These are phyloP conservation scores for Aspergillus felis DNA, from an alignment of 2,329 filamentous ascomycete genomes.

Conservation along the genomic window DNA sequence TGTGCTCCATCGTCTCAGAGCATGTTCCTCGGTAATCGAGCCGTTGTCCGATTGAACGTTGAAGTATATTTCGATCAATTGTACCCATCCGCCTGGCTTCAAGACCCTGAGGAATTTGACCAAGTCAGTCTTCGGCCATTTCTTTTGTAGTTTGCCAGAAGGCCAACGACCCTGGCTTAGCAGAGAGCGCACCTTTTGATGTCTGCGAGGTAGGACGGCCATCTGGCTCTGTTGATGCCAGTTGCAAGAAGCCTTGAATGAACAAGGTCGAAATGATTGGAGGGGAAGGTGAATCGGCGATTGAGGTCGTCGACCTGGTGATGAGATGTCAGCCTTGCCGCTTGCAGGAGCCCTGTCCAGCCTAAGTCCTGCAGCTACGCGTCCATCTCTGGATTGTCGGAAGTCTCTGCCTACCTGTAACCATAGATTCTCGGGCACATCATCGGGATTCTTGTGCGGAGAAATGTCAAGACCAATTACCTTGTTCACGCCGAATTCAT, in stretches of 20 bases:
- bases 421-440: constrained; percentile 62
- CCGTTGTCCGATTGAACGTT: constrained; percentile 85
- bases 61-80: constrained; percentile 83
- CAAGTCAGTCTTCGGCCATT: constrained; percentile 6
- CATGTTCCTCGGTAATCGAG: constrained; percentile 64
- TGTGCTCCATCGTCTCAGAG: constrained; percentile 63
- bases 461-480: constrained; percentile 69
- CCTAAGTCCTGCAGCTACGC: not conserved
- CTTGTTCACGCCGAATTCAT: constrained; percentile 39
- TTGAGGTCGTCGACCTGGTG: constrained; percentile 65
- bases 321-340: not conserved
- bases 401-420: constrained; percentile 52
- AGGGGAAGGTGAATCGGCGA: constrained; percentile 62
- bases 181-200: constrained; percentile 51
- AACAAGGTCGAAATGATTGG: constrained; percentile 74
- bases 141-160: not conserved
- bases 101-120: constrained; percentile 39
- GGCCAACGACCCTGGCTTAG: not conserved
- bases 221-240: constrained; percentile 69
- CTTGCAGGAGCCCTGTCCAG: not conserved
- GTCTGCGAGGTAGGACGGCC: constrained; percentile 72
- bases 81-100: constrained; percentile 75
- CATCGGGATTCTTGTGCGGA: constrained; percentile 64
- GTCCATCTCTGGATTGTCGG: not conserved
- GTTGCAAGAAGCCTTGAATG: constrained; percentile 61